A percentile compares a stretch with the other conserved stretches of the same genome.
Evolutionary conservation across 2,329 filamentous ascomycete species (phyloP).

Genomic region (Cladophialophora bantiana): DNA sequence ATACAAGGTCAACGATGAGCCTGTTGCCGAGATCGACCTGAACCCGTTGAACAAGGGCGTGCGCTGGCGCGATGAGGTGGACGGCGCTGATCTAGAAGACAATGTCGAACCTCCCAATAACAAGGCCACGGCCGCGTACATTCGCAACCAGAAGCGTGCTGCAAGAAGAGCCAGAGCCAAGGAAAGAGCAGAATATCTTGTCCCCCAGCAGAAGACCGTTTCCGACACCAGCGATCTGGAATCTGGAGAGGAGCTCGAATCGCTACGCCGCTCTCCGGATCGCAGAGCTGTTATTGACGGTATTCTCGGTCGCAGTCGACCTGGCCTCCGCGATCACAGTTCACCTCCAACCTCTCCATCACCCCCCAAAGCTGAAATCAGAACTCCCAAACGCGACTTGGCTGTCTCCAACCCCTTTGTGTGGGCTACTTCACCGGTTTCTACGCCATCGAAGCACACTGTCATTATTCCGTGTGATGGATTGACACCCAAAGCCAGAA

Average conservation of each 20-base stretch:
- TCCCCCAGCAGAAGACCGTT: conserved; percentile 15
- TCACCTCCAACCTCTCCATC: conserved; percentile 41
- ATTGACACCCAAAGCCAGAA: conserved; percentile 32
- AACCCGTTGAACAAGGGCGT: conserved; percentile 41
- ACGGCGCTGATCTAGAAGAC: conserved; percentile 44
- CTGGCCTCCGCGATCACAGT: conserved; percentile 25
- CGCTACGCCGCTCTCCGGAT: conserved; percentile 37
- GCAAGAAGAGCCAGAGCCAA: conserved; percentile 41
- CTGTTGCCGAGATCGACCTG: conserved; percentile 32
- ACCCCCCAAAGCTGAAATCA: conserved; percentile 33
- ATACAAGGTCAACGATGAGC: conserved; percentile 33
- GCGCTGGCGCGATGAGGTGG: conserved; percentile 45
- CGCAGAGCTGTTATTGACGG: conserved; percentile 42
- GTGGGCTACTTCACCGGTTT: conserved; percentile 28
- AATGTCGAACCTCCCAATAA: conserved; percentile 35
- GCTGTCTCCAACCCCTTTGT: conserved; percentile 38
- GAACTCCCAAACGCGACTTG: conserved; percentile 35
- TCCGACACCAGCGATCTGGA: conserved; percentile 41
- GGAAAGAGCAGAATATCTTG: conserved; percentile 34
- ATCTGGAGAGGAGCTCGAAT: conserved; percentile 41
- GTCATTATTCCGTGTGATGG: conserved; percentile 36
- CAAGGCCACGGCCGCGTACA: conserved; percentile 32
- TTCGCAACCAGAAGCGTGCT: conserved; percentile 39
- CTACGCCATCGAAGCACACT: conserved; percentile 25
- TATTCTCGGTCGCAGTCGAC: conserved; percentile 38